These are phyloP conservation scores for Malassezia furfur DNA, from an alignment of 1,284 basidiomycete species.

Conservation along the genomic window DNA sequence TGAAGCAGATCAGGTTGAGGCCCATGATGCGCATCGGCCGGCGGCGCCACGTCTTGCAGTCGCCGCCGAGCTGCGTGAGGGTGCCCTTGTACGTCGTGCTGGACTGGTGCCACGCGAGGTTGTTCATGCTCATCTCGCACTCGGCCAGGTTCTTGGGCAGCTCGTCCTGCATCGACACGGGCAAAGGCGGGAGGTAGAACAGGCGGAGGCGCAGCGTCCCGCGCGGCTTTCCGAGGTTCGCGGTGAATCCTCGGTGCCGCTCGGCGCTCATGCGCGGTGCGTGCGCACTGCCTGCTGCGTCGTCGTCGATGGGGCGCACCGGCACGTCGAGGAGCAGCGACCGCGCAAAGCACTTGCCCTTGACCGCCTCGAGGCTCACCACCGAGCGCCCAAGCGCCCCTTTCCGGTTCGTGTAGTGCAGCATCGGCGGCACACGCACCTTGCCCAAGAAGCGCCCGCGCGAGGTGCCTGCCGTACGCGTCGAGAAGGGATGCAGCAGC, in stretches of 20 bases:
- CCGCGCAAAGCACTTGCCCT: constrained; percentile 27
- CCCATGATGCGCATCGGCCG: constrained; percentile 78
- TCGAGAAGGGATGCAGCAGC: constrained; percentile 30
- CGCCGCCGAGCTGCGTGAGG: constrained; percentile 88
- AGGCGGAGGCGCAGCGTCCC: constrained; percentile 42
- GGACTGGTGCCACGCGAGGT: constrained; percentile 81
- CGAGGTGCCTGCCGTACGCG: neutral
- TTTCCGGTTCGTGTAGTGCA: constrained; percentile 35
- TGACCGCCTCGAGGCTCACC: constrained; percentile 36
- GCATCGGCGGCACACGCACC: constrained; percentile 24
- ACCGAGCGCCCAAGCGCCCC: constrained; percentile 37
- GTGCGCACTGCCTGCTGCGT: constrained; percentile 18
- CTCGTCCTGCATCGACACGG: constrained; percentile 65
- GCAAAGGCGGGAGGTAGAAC: constrained; percentile 80
- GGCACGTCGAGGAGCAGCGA: constrained; percentile 37
- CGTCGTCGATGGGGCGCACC: constrained; percentile 26
- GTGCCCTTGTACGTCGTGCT: constrained; percentile 70
- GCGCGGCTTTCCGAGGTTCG: constrained; percentile 29
- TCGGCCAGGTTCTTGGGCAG: constrained; percentile 87
- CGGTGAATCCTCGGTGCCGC: constrained; percentile 23
- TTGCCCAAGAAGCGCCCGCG: neutral
- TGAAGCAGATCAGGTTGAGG: constrained; percentile 76
- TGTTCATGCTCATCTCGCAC: constrained; percentile 73
- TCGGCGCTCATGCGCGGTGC: constrained; percentile 23
- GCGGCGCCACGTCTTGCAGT: constrained; percentile 78